phyloP scores from a whole-genome alignment of 805 yeast genomes.

The Grigorovia yakushimaensis region DNA sequence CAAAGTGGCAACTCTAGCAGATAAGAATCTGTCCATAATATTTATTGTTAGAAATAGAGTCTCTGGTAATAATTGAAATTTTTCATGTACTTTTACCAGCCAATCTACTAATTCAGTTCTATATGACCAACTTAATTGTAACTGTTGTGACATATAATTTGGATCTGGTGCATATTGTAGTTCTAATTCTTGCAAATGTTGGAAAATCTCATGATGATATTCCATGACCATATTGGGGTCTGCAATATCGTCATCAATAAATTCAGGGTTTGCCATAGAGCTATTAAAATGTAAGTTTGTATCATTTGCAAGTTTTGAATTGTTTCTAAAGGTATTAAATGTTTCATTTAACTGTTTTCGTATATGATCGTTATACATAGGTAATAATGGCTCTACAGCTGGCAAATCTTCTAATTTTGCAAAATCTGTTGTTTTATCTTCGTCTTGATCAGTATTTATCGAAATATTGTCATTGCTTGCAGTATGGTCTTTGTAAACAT shows the following conservation, averaged over 20 bases:
- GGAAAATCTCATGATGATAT: slow-evolving; percentile 67
- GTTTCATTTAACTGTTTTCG: slow-evolving; percentile 1
- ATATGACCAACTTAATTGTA: slow-evolving; percentile 82
- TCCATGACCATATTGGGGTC: slow-evolving; percentile 79
- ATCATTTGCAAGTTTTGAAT: slow-evolving; percentile 34
- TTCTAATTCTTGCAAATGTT: slow-evolving; percentile 63
- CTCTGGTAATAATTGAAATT: slow-evolving; percentile 79
- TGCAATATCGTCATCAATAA: slow-evolving; percentile 68
- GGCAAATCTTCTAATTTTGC: background rate
- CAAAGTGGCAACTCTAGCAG: slow-evolving; percentile 64
- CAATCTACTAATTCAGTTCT: slow-evolving; percentile 77
- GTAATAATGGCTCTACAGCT: background rate
- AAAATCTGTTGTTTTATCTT: background rate
- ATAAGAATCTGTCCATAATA: slow-evolving; percentile 77
- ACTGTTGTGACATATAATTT: slow-evolving; percentile 69
- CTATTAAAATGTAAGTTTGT: no score
- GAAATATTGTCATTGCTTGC: background rate
- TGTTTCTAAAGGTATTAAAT: background rate
- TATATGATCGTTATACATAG: background rate
- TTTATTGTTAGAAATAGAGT: slow-evolving; percentile 77
- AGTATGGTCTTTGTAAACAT: background rate
- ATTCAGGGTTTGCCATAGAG: no score
- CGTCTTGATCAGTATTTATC: background rate
- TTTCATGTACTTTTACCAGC: slow-evolving; percentile 82
- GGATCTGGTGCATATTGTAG: slow-evolving; percentile 61